A percentile compares a stretch with the other conserved stretches of the same genome.
Conservation (phyloP, 768 basidiomycete genomes). For the Boletales sp. region DNA sequence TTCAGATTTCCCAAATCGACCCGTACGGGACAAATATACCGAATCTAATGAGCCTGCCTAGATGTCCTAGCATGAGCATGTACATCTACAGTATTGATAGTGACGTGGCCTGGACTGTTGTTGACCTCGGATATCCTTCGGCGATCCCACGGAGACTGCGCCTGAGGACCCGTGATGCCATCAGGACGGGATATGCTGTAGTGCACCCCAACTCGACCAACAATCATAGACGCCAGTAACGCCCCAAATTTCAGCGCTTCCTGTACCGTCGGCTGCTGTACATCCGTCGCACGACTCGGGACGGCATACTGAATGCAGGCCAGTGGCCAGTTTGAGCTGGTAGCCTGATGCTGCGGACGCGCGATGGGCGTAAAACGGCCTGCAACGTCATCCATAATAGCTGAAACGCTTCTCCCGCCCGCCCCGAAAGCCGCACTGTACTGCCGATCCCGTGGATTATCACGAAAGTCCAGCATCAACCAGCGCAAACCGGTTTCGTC, state of each 20-base stretch:
- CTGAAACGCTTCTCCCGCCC: constrained; percentile 14
- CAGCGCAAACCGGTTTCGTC: constrained; percentile 16
- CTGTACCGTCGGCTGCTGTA: constrained; percentile 34
- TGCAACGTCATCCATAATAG: constrained; percentile 17
- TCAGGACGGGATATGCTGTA: constrained; percentile 15
- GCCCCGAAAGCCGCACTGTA: constrained; percentile 10
- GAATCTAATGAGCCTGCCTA: constrained; percentile 10
- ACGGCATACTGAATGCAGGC: constrained; percentile 12
- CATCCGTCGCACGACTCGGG: constrained; percentile 14
- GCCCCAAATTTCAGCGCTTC: constrained; percentile 55
- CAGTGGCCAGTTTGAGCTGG: constrained; percentile 7
- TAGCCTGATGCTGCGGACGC: constrained; percentile 6
- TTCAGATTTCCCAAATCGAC: too few relatives aligned
- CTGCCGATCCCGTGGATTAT: constrained; percentile 27
- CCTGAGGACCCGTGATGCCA: constrained; percentile 33
- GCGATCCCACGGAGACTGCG: constrained; percentile 36
- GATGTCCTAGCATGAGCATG: constrained; percentile 2
- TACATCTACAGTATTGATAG: background rate
- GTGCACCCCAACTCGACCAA: constrained; percentile 32
- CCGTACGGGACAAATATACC: too few relatives aligned
- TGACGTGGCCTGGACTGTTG: background rate
- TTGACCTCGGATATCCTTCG: constrained; percentile 12
- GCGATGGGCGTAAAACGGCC: constrained; percentile 16
- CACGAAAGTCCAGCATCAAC: constrained; percentile 37
- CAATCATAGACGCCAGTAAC: constrained; percentile 41